Base-by-base conservation (phyloP, 2,329 filamentous ascomycete genomes). In the Aspergillus jensenii region DNA sequence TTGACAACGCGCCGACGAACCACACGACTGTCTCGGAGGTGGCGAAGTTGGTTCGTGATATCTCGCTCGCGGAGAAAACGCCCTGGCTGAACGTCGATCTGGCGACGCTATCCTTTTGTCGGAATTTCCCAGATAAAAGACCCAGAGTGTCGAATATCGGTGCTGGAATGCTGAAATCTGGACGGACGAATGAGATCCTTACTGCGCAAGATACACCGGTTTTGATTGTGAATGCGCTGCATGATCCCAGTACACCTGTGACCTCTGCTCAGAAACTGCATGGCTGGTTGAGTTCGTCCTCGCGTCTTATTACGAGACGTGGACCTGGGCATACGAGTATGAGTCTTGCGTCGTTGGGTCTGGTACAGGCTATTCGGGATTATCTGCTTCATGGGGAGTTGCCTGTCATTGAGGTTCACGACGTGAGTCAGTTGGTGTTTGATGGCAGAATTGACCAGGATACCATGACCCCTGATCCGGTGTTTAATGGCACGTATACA, bases 51-150 rank as follows among this genome's bases (percentile, higher is more conserved):
- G 19, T 54, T 3, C 19, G 41, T 1, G 27, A 54, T 6, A 17
- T 54, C n/a, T 54, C 52, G 2, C 19, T 54, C 5, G 2, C 19
- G 0, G 43, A 54, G 21, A 12, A 31, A 14, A 54, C 52, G 14
- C 52, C 52, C 14, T 54, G 52, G 52, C 52, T 54, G 4, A 54
- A 54, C 4, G 52, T 43, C 1, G 52, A 47, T 15, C 19, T 54
- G 7, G 46, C 52, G 8, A 54, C 52, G 33, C 23, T 54, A 4
- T 6, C 43, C 11, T 54, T 54, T 21, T 54, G 52, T 14, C 52
- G 52, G 3, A 54, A 54, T 21, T 54, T 54, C 19, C 52, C 52
- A 9, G 21, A 54, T 31, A 47, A 15, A 5, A 4, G 52, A 8
- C 40, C 52, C 2, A 19, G 3, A 2, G 31, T 54, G 0, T 43